Percentiles rank a stretch among this genome's conserved stretches.
These are phyloP conservation scores for Diaporthe citrichinensis DNA, from an alignment of 2,329 filamentous ascomycete genomes.

Conservation along the genomic window DNA sequence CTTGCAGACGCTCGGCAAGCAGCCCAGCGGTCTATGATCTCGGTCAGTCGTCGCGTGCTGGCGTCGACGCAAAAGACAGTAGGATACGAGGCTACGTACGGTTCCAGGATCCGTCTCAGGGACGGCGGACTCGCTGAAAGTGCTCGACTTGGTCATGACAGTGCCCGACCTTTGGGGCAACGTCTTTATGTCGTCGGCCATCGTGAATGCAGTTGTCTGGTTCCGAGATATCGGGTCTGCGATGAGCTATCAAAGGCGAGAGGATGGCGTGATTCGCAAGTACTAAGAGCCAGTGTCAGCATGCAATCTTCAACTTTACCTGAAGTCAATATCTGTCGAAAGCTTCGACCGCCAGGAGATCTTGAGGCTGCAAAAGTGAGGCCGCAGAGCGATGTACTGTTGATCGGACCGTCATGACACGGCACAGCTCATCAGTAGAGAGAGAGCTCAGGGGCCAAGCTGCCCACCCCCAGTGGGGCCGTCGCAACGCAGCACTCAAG, in stretches of 20 bases:
- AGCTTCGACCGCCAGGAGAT: not conserved
- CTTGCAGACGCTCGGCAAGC: slow-evolving; percentile 88
- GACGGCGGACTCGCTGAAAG: slow-evolving; percentile 69
- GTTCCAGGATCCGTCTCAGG: slow-evolving; percentile 71
- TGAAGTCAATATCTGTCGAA: not conserved
- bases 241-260: not conserved
- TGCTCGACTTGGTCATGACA: slow-evolving; percentile 50
- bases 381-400: not conserved
- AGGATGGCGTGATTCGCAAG: not conserved
- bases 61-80: not conserved
- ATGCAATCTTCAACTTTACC: slow-evolving; percentile 6
- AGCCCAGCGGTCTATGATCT: slow-evolving; percentile 77
- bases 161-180: slow-evolving; percentile 45
- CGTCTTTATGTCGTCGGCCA: slow-evolving; percentile 39
- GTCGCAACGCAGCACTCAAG: slow-evolving; percentile 6
- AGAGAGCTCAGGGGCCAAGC: slow-evolving; percentile 9
- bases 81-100: slow-evolving; percentile 57
- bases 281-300: slow-evolving; percentile 1
- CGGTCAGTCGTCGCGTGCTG: slow-evolving; percentile 23
- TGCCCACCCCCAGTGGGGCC: slow-evolving; percentile 28
- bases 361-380: not conserved
- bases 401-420: slow-evolving; percentile 24
- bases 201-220: slow-evolving; percentile 28
- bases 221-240: not conserved
- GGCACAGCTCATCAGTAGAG: slow-evolving; percentile 21